Percentiles rank a stretch among this genome's conserved stretches.
Conservation (phyloP, 2,329 filamentous ascomycete genomes). For the Microsporum audouinii region DNA sequence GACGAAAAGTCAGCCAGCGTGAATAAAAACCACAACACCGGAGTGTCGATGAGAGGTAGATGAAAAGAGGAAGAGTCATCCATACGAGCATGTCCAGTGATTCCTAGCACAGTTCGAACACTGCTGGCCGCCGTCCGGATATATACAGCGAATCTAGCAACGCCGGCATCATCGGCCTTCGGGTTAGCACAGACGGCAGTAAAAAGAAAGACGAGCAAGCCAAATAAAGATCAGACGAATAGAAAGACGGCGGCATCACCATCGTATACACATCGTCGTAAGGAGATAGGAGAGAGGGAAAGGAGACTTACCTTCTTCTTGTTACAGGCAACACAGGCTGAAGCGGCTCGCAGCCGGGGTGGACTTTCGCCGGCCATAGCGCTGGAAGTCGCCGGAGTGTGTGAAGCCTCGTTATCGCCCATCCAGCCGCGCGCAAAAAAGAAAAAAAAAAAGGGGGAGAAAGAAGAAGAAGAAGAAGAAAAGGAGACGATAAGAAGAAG, state of each 20-base stretch:
- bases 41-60: neutral
- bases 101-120: constrained; percentile 21
- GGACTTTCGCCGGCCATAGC: constrained; percentile 14
- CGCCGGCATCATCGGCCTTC: neutral
- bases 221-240: neutral
- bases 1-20: neutral
- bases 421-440: constrained; percentile 8
- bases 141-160: constrained; percentile 22
- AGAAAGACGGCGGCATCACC: neutral
- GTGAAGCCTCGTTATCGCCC: constrained; percentile 10
- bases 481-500: neutral
- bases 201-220: neutral
- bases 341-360: constrained; percentile 21
- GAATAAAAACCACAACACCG: neutral
- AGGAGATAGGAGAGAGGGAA: neutral
- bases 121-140: constrained; percentile 15
- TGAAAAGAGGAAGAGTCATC: neutral
- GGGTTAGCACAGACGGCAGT: neutral
- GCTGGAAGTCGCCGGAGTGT: constrained; percentile 7
- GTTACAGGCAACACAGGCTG: constrained; percentile 23
- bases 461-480: neutral
- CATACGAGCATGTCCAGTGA: constrained; percentile 22
- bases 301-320: constrained; percentile 19
- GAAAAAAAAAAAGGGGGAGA: neutral
- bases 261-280: neutral